Conservation (phyloP, 306 rosid genomes). For the Arachis stenosperma region DNA sequence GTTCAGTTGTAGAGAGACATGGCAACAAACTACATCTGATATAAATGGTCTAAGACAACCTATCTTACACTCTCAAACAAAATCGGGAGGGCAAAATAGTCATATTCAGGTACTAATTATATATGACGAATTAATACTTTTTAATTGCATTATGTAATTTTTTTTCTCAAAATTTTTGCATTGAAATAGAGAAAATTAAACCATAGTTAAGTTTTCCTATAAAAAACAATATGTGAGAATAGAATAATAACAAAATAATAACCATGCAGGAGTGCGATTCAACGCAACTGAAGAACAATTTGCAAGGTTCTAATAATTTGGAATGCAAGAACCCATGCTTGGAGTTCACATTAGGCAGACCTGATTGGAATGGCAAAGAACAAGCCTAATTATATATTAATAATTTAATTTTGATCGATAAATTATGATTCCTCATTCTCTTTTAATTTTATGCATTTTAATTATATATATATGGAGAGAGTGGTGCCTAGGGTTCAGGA, state of each 20-base stretch:
- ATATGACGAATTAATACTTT: too few species aligned
- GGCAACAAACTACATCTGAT: conserved; percentile 49
- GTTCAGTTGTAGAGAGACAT: conserved; percentile 57
- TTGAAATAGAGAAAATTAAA: too few species aligned
- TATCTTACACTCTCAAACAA: conserved; percentile 46
- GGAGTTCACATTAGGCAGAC: conserved; percentile 84
- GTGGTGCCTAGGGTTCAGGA: not conserved
- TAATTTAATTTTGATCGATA: not conserved
- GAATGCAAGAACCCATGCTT: conserved; percentile 69
- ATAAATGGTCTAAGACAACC: conserved; percentile 49
- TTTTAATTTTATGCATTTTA: not conserved
- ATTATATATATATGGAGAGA: not conserved
- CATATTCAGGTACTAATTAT: conserved; percentile 56
- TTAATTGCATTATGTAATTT: too few species aligned
- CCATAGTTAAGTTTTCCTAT: not conserved
- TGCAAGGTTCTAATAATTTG: conserved; percentile 43
- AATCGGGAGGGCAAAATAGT: conserved; percentile 35
- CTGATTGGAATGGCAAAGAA: conserved; percentile 64
- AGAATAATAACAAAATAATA: conserved; percentile 7
- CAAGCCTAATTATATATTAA: conserved; percentile 30
- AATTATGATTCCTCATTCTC: not conserved
- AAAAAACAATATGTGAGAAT: not conserved
- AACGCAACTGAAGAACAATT: conserved; percentile 42
- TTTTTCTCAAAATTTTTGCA: too few species aligned
- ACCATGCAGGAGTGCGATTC: conserved; percentile 66